phyloP scores from a whole-genome alignment of 2,329 filamentous ascomycete species.

The Aspergillus carbonarius region DNA sequence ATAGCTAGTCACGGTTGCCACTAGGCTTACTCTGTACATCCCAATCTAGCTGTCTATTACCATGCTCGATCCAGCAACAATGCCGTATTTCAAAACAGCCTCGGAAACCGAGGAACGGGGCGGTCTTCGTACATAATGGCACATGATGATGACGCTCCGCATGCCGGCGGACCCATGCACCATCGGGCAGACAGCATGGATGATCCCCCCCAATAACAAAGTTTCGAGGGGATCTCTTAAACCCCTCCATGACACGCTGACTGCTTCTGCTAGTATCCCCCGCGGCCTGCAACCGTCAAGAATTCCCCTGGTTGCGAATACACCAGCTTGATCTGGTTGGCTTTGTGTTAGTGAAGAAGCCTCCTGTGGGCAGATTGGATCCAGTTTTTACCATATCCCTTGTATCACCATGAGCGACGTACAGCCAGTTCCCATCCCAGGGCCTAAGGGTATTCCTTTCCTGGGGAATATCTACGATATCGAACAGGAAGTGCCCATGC shows the following conservation, averaged over 20 bases:
- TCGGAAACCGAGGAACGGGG: too few relatives aligned
- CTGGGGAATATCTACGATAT: conserved; percentile 67
- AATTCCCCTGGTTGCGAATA: background rate
- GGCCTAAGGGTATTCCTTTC: conserved; percentile 63
- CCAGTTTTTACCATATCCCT: too few relatives aligned
- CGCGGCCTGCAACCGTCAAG: background rate
- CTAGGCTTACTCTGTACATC: too few relatives aligned
- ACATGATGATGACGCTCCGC: background rate
- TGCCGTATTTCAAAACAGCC: too few relatives aligned
- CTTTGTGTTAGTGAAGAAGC: background rate
- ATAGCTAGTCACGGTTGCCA: too few relatives aligned
- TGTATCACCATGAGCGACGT: conserved; percentile 17
- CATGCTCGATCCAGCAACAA: too few relatives aligned
- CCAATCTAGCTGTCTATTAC: too few relatives aligned
- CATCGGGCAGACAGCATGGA: background rate
- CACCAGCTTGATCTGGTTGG: background rate
- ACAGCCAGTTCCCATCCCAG: conserved; percentile 53
- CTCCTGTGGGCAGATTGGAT: background rate
- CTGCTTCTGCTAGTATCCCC: background rate
- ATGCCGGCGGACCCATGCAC: background rate
- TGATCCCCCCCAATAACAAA: background rate
- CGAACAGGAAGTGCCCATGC: conserved; percentile 56
- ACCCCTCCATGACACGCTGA: background rate
- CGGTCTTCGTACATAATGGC: too few relatives aligned
- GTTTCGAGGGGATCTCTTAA: background rate